A percentile compares a stretch with the other conserved stretches of the same genome.
These are phyloP conservation scores for Phalaenopsis aphrodite DNA, from an alignment of 106 monocot species.

Conservation along the genomic window DNA sequence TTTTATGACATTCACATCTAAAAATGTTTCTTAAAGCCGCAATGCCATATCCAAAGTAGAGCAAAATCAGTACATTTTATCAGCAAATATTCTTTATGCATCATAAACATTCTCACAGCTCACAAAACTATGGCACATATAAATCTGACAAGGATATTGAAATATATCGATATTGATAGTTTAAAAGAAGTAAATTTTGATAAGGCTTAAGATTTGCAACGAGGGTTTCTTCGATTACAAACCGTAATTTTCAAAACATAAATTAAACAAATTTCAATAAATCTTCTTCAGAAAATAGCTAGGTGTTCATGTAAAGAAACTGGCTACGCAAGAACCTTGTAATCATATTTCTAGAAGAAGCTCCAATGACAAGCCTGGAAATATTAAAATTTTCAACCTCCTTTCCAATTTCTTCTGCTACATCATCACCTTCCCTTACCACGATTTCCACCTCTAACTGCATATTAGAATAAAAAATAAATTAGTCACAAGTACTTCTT, in stretches of 20 bases:
- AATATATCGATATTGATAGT: neutral
- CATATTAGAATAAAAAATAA: neutral
- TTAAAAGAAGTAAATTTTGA: neutral
- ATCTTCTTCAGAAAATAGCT: neutral
- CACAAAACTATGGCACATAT: too few relatives aligned
- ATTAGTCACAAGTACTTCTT: too few relatives aligned
- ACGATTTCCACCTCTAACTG: constrained; percentile 66
- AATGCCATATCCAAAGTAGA: too few relatives aligned
- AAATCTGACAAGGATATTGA: neutral
- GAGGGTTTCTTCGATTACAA: neutral
- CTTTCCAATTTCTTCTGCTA: constrained; percentile 46
- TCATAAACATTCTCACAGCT: too few relatives aligned
- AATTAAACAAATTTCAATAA: neutral
- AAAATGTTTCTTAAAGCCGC: too few relatives aligned
- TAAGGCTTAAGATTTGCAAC: neutral
- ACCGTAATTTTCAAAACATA: neutral
- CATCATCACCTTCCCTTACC: constrained; percentile 65
- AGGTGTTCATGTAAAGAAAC: neutral
- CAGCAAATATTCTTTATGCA: too few relatives aligned
- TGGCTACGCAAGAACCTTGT: neutral
- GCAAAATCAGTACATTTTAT: too few relatives aligned
- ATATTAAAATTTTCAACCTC: constrained; percentile 44
- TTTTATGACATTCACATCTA: too few relatives aligned
- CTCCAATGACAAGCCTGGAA: constrained; percentile 57
- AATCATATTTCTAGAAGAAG: constrained; percentile 51